Evolutionary conservation across 176 grass and related monocot genomes (phyloP), one percentile per base, ranked within the genome.

Genomic region (Stipa capillata): DNA sequence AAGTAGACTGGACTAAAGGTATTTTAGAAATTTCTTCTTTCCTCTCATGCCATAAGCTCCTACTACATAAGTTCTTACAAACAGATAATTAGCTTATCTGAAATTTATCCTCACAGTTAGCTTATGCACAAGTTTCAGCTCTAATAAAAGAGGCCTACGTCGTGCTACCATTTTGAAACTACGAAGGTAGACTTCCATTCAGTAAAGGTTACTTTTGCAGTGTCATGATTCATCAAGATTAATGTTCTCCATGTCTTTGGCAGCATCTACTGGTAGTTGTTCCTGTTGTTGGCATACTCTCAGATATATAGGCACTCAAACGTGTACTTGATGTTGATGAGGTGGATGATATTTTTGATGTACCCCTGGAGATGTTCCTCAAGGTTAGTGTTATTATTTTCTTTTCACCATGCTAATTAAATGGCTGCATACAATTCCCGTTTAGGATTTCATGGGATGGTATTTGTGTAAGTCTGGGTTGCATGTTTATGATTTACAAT

Each of bases 261-360:
- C 76, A 91, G 91, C 85, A 94, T 88, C 91, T 90, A 86, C 79
- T 94, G 25, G 69, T 84, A 78, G 91, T 94, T 80, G 82, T 77
- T 77, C 91, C 91, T 74, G 77, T 94, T 61, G 25, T 91, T 68
- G 82, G 91, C 34, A 50, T 94, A 84, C 83, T 90, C n/a, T 77
- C 75, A 50, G 83, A 90, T 62, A 78, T 68, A 42, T 4, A 94
- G 14, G 69, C 52, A 7, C 90, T 94, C 82, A 80, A 88, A 75
- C 83, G 79, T 42, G 72, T 64, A 39, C 54, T 79, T 69, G 88
- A 91, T 65, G 71, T 25, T 58, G 74, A 45, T 69, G 91, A 91
- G 76, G 88, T 94, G 76, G 88, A 91, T 0, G 48, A 63, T 58
- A 78, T 91, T 77, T 91, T 91, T 27, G 76, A 94, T 80, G 92